phyloP scores from a whole-genome alignment of 108 stramenopile genomes.

The Nitzschia sp. region DNA sequence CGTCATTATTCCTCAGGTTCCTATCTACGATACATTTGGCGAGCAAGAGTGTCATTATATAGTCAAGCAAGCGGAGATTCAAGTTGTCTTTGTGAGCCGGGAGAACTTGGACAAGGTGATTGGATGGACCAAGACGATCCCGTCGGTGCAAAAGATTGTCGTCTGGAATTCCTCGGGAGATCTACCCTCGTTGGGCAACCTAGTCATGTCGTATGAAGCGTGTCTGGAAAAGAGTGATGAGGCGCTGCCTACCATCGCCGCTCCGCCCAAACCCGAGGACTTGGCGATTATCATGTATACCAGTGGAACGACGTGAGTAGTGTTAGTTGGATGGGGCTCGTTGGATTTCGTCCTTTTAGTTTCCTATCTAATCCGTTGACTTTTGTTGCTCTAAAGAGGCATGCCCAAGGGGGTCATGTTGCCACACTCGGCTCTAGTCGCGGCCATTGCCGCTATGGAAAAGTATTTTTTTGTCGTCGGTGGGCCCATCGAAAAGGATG shows the following conservation, averaged over 20 bases:
- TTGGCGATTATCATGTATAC: constrained; percentile 25
- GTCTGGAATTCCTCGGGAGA: neutral
- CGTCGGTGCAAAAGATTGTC: neutral
- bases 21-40: constrained; percentile 1
- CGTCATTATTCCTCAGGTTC: neutral
- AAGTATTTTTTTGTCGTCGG: neutral
- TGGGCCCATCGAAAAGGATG: neutral
- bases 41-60: neutral
- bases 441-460: neutral
- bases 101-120: neutral
- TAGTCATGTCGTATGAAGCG: neutral
- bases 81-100: neutral
- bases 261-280: constrained; percentile 10
- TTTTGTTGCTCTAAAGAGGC: neutral
- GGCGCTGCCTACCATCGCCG: neutral
- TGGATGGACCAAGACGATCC: neutral
- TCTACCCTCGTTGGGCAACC: neutral
- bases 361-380: no score
- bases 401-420: constrained; percentile 8
- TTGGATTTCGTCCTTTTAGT: no score
- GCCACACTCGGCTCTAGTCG: neutral
- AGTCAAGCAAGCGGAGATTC: neutral
- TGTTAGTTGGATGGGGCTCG: no score
- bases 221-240: neutral
- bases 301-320: constrained; percentile 45